Evolutionary conservation across 306 rosid genomes (phyloP).

Genomic region (Casuarina equisetifolia): DNA sequence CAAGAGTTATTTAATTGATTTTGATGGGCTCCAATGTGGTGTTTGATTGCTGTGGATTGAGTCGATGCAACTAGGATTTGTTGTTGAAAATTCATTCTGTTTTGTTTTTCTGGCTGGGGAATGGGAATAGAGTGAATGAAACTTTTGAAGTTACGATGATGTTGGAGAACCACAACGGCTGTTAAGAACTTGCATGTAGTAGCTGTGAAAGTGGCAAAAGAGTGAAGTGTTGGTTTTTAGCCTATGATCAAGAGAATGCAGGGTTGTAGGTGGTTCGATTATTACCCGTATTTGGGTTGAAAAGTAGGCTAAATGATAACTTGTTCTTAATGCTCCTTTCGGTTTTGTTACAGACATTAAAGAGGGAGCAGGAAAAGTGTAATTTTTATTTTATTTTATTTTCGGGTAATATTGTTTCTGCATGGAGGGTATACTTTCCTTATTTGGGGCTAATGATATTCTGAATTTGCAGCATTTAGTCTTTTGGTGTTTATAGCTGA

Average conservation of each 20-base stretch:
- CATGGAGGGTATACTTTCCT: not conserved
- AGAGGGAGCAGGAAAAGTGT: not conserved
- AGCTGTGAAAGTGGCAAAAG: conserved; percentile 12
- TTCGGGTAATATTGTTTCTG: not conserved
- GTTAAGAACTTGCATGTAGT: conserved; percentile 3
- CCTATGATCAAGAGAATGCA: conserved; percentile 5
- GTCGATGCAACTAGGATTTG: not conserved
- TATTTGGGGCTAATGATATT: not conserved
- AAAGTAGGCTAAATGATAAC: conserved; percentile 13
- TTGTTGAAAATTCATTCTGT: not conserved
- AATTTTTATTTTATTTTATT: too few relatives aligned
- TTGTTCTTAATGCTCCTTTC: conserved; percentile 9
- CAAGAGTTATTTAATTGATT: not conserved
- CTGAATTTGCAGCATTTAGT: not conserved
- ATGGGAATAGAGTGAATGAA: not conserved
- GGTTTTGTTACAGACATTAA: not conserved
- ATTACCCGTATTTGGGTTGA: conserved; percentile 10
- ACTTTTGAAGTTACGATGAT: not conserved
- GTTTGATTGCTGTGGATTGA: not conserved
- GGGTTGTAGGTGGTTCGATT: conserved; percentile 5
- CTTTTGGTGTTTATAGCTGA: too few relatives aligned
- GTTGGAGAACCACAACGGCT: not conserved
- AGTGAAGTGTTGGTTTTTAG: not conserved
- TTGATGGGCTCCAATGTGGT: not conserved
- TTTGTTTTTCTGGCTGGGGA: not conserved